Percentiles rank a stretch among this genome's conserved stretches.
These are phyloP conservation scores for Gentiana dahurica DNA, from an alignment of 257 asterid genomes.

Conservation along the genomic window DNA sequence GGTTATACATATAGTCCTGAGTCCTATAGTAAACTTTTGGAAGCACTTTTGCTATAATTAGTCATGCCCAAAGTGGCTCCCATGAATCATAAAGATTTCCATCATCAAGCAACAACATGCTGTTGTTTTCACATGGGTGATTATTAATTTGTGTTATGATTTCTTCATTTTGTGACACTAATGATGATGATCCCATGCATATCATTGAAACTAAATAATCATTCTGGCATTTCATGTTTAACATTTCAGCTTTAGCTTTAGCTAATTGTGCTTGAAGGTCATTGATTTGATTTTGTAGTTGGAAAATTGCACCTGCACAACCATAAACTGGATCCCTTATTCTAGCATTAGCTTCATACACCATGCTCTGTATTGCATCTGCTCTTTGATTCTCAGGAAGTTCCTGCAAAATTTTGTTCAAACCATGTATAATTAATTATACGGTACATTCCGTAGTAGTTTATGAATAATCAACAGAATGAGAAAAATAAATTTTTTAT, in stretches of 20 bases:
- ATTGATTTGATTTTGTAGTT: slow-evolving; percentile 15
- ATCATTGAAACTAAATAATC: slow-evolving; percentile 11
- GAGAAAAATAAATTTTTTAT: too few species aligned
- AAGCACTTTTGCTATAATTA: too few species aligned
- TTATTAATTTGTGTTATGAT: background rate
- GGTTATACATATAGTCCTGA: too few species aligned
- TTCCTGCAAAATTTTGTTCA: slow-evolving; percentile 9
- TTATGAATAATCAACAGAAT: too few species aligned
- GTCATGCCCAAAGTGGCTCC: background rate
- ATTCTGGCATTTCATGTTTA: slow-evolving; percentile 21
- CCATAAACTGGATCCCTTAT: slow-evolving; percentile 26
- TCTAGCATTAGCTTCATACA: slow-evolving; percentile 24
- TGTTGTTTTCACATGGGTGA: background rate
- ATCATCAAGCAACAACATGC: background rate
- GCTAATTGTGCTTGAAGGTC: slow-evolving; percentile 21
- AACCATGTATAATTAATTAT: too few species aligned
- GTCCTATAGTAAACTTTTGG: too few species aligned
- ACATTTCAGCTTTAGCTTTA: slow-evolving; percentile 18
- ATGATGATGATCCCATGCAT: slow-evolving; percentile 8
- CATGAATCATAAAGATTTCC: background rate
- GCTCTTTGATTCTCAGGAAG: slow-evolving; percentile 18
- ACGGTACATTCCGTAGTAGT: too few species aligned
- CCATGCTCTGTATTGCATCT: slow-evolving; percentile 22
- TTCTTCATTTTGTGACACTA: background rate
- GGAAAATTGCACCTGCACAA: slow-evolving; percentile 17